phyloP scores from a whole-genome alignment of 305 asterid species.

The Salvia sclarea region DNA sequence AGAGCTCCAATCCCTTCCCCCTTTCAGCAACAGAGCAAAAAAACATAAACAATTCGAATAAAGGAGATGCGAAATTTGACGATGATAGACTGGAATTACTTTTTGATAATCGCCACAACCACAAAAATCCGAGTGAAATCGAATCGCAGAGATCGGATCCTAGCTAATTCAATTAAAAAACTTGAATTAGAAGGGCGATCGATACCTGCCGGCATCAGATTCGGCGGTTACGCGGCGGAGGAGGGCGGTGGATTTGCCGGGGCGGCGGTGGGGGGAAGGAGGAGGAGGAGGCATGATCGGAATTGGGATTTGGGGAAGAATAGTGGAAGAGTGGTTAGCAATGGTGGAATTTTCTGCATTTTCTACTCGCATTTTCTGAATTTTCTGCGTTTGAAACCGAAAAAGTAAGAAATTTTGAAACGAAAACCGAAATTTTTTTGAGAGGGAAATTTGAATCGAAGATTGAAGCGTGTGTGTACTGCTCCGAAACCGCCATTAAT shows the following conservation, averaged over 20 bases:
- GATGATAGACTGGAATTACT: constrained; percentile 31
- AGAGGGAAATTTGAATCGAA: constrained; percentile 21
- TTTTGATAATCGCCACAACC: constrained; percentile 56
- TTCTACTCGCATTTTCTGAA: constrained; percentile 2
- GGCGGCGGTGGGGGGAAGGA: constrained; percentile 25
- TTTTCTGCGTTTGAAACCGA: background rate
- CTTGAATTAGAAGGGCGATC: background rate
- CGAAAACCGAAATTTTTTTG: background rate
- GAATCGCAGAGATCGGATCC: background rate
- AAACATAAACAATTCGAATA: background rate
- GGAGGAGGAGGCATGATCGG: constrained; percentile 27
- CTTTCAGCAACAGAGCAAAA: background rate
- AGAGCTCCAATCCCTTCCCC: background rate
- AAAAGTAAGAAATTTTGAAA: background rate
- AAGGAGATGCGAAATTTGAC: background rate
- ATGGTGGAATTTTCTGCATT: background rate
- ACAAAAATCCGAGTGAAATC: background rate
- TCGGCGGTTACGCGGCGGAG: constrained; percentile 77
- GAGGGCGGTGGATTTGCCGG: constrained; percentile 81
- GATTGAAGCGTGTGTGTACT: constrained; percentile 21
- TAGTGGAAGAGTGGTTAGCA: constrained; percentile 1
- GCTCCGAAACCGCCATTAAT: constrained; percentile 4
- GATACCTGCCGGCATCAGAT: constrained; percentile 61
- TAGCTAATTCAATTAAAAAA: background rate
- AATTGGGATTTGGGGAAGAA: background rate